These are phyloP conservation scores for Cercospora berteroae DNA, from an alignment of 2,329 filamentous ascomycete species.

Conservation along the genomic window DNA sequence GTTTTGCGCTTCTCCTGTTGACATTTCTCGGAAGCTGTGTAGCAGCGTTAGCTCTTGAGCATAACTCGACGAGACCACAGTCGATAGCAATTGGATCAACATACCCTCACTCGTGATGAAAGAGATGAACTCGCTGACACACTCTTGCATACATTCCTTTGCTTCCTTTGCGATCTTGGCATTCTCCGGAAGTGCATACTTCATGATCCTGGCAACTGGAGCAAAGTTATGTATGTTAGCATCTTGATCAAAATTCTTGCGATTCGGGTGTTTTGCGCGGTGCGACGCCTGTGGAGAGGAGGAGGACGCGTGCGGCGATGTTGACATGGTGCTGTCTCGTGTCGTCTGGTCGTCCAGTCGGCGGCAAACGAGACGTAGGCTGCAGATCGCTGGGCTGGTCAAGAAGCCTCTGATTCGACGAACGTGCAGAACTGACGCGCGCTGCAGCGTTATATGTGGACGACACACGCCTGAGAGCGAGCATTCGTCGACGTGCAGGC, in stretches of 20 bases:
- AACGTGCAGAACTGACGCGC: constrained; percentile 48
- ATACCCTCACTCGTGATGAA: constrained; percentile 99
- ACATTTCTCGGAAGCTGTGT: constrained; percentile 91
- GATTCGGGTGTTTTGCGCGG: constrained; percentile 31
- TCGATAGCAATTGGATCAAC: constrained; percentile 36
- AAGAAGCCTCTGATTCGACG: constrained; percentile 47
- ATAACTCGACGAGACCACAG: not conserved
- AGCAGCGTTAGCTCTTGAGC: not conserved
- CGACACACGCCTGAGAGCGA: constrained; percentile 31
- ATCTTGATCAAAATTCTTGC: constrained; percentile 57
- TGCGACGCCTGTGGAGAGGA: constrained; percentile 31
- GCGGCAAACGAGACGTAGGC: constrained; percentile 31
- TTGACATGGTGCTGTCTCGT: constrained; percentile 41
- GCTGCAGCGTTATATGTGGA: constrained; percentile 43
- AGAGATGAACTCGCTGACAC: constrained; percentile 98
- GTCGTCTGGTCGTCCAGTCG: constrained; percentile 33
- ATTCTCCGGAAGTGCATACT: constrained; percentile 93
- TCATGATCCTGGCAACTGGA: constrained; percentile 99
- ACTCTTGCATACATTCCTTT: constrained; percentile 99
- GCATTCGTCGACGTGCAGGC: constrained; percentile 35
- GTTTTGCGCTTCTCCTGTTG: constrained; percentile 99
- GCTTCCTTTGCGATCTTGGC: constrained; percentile 96
- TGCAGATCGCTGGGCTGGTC: constrained; percentile 37
- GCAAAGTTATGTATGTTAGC: constrained; percentile 94
- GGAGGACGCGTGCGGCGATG: constrained; percentile 38